Evolutionary conservation across 129 eudicot species (phyloP).

Genomic region (Escallonia rubra): DNA sequence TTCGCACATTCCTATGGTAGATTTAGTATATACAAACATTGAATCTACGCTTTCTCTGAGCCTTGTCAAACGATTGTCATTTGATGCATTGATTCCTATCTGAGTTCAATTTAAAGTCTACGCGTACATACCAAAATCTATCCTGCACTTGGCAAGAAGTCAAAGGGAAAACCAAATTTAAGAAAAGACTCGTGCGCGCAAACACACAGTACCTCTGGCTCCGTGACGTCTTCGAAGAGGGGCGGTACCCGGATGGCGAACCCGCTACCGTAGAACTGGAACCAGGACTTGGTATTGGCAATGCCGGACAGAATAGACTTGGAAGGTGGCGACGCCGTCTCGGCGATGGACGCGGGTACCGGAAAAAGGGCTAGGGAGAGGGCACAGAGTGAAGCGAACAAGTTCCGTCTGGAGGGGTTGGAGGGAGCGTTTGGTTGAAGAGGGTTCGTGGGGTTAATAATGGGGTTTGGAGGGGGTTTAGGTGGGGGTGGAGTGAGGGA

Average conservation of each 20-base stretch:
- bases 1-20: too few relatives aligned
- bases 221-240: conserved; percentile 64
- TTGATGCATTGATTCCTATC: too few relatives aligned
- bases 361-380: conserved; percentile 28
- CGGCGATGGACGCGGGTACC: conserved; percentile 19
- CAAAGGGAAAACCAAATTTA: too few relatives aligned
- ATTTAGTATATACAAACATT: too few relatives aligned
- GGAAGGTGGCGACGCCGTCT: conserved; percentile 29
- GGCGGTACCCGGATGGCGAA: conserved; percentile 91
- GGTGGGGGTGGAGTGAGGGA: conserved; percentile 31
- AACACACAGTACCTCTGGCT: conserved; percentile 58
- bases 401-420: conserved; percentile 34
- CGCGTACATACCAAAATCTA: too few relatives aligned
- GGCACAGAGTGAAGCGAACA: conserved; percentile 35
- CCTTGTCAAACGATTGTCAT: too few relatives aligned
- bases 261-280: conserved; percentile 79
- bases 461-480: conserved; percentile 20
- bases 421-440: conserved; percentile 6
- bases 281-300: conserved; percentile 91
- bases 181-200: too few relatives aligned
- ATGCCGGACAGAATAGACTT: conserved; percentile 63
- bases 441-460: conserved; percentile 11
- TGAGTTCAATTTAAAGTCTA: too few relatives aligned
- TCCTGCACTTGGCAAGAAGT: too few relatives aligned
- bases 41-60: too few relatives aligned